Evolutionary conservation across 176 grass and related monocot genomes (phyloP).

Genomic region (Microstegium vimineum): DNA sequence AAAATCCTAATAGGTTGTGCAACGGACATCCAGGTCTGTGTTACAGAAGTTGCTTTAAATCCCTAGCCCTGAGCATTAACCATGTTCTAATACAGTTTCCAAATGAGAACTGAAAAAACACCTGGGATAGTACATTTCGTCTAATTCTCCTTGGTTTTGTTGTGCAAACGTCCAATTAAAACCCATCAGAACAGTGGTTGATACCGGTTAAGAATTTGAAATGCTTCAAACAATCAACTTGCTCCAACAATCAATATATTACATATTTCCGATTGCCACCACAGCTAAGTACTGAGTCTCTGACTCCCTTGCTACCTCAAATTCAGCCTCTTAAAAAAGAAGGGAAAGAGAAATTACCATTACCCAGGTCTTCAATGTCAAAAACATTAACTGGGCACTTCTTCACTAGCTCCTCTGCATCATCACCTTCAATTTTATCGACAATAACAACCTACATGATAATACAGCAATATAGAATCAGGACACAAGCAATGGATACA

Average conservation of each 20-base stretch:
- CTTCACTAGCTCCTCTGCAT: conserved; percentile 62
- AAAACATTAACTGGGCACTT: conserved; percentile 84
- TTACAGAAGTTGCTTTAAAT: not conserved
- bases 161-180: not conserved
- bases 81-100: not conserved
- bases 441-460: conserved; percentile 61
- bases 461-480: not conserved
- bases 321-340: conserved; percentile 15
- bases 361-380: conserved; percentile 91
- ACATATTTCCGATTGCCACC: not conserved
- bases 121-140: not conserved
- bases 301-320: not conserved
- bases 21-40: not conserved
- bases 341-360: conserved; percentile 42
- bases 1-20: not conserved
- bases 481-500: not conserved
- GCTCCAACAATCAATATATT: not conserved
- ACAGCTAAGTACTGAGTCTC: not conserved
- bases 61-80: not conserved
- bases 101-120: not conserved
- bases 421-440: conserved; percentile 51
- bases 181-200: not conserved
- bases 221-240: not conserved
- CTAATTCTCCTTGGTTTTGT: not conserved
- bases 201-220: not conserved